phyloP scores from a whole-genome alignment of 2,329 filamentous ascomycete species.

The Paecilomyces dactylethromorphus region DNA sequence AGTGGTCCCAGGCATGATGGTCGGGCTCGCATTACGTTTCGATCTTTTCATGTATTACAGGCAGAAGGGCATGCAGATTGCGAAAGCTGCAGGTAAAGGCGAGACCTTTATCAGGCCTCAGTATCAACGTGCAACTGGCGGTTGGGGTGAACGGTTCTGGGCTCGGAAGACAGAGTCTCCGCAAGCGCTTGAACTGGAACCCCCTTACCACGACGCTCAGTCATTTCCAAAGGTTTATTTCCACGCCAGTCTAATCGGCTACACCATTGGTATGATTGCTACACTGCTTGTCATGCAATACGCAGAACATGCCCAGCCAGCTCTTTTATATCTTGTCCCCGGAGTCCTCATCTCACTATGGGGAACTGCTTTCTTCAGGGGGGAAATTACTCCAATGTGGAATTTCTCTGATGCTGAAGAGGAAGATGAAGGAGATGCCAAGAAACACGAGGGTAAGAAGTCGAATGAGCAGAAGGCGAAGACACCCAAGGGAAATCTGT shows the following conservation, averaged over 20 bases:
- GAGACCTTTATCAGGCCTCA: constrained; percentile 22
- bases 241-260: constrained; percentile 67
- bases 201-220: constrained; percentile 31
- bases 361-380: constrained; percentile 62
- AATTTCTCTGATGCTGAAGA: constrained; percentile 63
- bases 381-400: constrained; percentile 73
- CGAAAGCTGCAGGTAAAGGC: constrained; percentile 13
- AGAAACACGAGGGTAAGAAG: constrained; percentile 5
- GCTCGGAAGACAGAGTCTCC: constrained; percentile 32
- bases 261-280: constrained; percentile 66
- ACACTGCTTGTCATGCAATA: constrained; percentile 73
- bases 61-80: constrained; percentile 48
- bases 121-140: constrained; percentile 55
- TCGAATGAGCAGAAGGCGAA: constrained; percentile 48
- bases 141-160: constrained; percentile 85
- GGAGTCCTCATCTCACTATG: constrained; percentile 70
- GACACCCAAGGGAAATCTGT: constrained; percentile 12
- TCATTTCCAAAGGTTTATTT: constrained; percentile 83
- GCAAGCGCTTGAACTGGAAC: constrained; percentile 21
- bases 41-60: constrained; percentile 82
- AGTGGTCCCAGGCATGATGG: constrained; percentile 83
- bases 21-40: constrained; percentile 82
- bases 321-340: constrained; percentile 86
- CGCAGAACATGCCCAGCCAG: constrained; percentile 78
- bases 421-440: constrained; percentile 31